Evolutionary conservation across 2,329 filamentous ascomycete genomes (phyloP).

Genomic region (Elsinoe necatrix): DNA sequence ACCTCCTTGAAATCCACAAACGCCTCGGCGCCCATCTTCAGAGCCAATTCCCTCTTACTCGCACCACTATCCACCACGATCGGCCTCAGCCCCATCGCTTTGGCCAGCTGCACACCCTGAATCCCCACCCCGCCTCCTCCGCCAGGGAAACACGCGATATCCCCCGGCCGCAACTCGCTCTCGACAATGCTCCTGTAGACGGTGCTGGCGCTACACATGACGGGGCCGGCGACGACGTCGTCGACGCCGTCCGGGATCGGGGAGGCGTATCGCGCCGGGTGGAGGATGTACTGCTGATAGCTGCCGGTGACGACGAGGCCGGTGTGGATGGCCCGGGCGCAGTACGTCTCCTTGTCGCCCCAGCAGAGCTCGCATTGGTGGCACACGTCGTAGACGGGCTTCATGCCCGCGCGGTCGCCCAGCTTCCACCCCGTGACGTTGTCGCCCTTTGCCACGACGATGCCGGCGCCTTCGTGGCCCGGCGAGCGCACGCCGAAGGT

Average conservation of each 20-base stretch:
- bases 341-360: conserved; percentile 47
- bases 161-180: conserved; percentile 41
- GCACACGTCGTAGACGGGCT: conserved; percentile 46
- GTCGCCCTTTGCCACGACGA: conserved; percentile 48
- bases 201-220: conserved; percentile 53
- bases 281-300: conserved; percentile 52
- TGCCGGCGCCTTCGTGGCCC: conserved; percentile 52
- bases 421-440: conserved; percentile 46
- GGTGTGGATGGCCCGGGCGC: conserved; percentile 37
- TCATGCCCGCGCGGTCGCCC: conserved; percentile 47
- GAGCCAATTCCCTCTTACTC: conserved; percentile 38
- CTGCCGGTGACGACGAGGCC: conserved; percentile 40
- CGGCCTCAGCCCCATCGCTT: conserved; percentile 48
- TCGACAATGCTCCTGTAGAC: conserved; percentile 50
- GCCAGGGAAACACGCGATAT: conserved; percentile 49
- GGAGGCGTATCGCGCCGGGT: conserved; percentile 47
- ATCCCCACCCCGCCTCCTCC: conserved; percentile 51
- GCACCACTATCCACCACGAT: conserved; percentile 48
- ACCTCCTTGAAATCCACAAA: conserved; percentile 49
- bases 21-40: conserved; percentile 46
- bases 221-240: conserved; percentile 49
- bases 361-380: conserved; percentile 45
- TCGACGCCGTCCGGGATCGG: conserved; percentile 48
- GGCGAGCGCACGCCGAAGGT: conserved; percentile 30
- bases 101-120: conserved; percentile 48